Evolutionary conservation across 768 basidiomycete species (phyloP).

Genomic region (Boletus coccyginus): DNA sequence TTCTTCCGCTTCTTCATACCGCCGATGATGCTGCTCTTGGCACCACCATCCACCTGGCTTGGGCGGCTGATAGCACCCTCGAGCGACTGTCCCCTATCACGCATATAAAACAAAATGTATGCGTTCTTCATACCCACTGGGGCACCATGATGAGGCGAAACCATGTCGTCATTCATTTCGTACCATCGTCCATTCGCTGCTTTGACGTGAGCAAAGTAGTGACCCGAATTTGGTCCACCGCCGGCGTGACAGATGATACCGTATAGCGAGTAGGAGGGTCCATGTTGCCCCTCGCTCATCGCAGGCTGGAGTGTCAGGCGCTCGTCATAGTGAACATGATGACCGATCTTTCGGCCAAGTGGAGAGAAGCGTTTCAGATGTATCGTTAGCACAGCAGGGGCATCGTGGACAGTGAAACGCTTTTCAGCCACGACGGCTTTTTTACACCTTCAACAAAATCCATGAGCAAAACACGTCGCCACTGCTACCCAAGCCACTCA

Average conservation of each 20-base stretch:
- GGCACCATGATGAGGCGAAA: constrained; percentile 40
- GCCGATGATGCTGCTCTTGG: constrained; percentile 42
- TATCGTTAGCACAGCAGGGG: constrained; percentile 84
- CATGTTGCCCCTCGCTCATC: constrained; percentile 81
- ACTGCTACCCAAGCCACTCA: constrained; percentile 40
- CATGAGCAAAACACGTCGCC: constrained; percentile 3
- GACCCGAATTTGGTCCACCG: constrained; percentile 89
- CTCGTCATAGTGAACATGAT: constrained; percentile 76
- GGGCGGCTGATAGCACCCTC: constrained; percentile 52
- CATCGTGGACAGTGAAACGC: constrained; percentile 82
- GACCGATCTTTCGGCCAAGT: constrained; percentile 81
- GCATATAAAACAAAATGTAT: constrained; percentile 91
- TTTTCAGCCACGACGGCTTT: constrained; percentile 88
- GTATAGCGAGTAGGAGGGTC: constrained; percentile 82
- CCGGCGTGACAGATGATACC: constrained; percentile 94
- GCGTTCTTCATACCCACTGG: constrained; percentile 74
- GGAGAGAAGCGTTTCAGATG: constrained; percentile 96
- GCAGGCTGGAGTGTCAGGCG: constrained; percentile 65
- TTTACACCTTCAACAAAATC: constrained; percentile 68
- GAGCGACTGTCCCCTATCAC: constrained; percentile 71
- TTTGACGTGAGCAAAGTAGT: constrained; percentile 88
- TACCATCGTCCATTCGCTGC: constrained; percentile 70
- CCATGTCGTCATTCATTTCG: constrained; percentile 92
- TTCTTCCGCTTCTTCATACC: constrained; percentile 48
- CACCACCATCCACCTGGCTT: constrained; percentile 14